A percentile compares a stretch with the other conserved stretches of the same genome.
phyloP scores from a whole-genome alignment of 306 rosid genomes.

The Notholithocarpus densiflorus region DNA sequence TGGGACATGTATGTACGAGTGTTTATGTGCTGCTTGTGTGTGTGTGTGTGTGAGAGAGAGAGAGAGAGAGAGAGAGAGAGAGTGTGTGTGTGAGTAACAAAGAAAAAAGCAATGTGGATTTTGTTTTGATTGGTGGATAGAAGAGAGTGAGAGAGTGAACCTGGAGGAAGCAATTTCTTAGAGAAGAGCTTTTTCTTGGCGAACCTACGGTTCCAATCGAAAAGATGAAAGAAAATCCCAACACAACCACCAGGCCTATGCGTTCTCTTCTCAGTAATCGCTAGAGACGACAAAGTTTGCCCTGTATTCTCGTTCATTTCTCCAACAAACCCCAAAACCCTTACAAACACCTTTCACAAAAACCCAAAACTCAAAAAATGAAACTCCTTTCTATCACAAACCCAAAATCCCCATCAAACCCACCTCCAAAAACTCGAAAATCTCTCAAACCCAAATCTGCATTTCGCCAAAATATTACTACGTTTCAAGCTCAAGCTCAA shows the following conservation, averaged over 20 bases:
- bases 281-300: slow-evolving; percentile 50
- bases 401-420: neutral
- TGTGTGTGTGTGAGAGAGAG: too few species aligned
- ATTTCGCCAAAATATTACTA: slow-evolving; percentile 12
- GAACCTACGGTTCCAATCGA: slow-evolving; percentile 83
- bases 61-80: too few species aligned
- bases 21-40: too few species aligned
- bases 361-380: neutral
- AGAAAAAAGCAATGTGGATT: slow-evolving; percentile 3
- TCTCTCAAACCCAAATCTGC: slow-evolving; percentile 19
- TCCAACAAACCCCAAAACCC: slow-evolving; percentile 12
- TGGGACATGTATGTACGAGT: neutral
- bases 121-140: neutral
- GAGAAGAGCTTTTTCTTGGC: slow-evolving; percentile 86
- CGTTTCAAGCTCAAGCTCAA: neutral
- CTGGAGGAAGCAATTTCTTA: slow-evolving; percentile 71
- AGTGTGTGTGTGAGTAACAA: neutral
- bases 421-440: neutral
- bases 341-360: slow-evolving; percentile 18
- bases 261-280: slow-evolving; percentile 63
- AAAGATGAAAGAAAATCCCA: slow-evolving; percentile 89
- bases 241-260: slow-evolving; percentile 76
- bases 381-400: neutral
- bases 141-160: slow-evolving; percentile 26
- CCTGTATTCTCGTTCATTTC: slow-evolving; percentile 62